phyloP scores from a whole-genome alignment of 2,329 filamentous ascomycete genomes.

The Ascochyta pisi region DNA sequence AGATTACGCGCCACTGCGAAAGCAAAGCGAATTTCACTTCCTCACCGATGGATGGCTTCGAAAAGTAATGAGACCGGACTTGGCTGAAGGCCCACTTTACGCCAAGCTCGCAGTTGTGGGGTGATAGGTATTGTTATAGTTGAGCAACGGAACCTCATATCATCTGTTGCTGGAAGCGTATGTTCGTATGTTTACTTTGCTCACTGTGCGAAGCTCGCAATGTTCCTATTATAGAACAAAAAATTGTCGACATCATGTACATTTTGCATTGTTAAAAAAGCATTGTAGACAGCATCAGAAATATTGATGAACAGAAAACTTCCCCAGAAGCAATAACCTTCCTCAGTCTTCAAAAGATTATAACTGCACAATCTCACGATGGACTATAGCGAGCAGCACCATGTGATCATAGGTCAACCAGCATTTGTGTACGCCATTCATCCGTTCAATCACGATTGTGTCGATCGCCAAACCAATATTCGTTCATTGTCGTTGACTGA shows the following conservation, averaged over 20 bases:
- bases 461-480: background rate
- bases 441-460: background rate
- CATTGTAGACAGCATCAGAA: background rate
- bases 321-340: background rate
- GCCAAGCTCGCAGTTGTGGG: background rate
- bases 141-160: background rate
- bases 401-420: background rate
- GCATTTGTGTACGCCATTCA: constrained; percentile 18
- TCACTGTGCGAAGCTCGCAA: background rate
- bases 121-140: background rate
- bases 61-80: constrained; percentile 4
- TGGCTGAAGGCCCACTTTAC: background rate
- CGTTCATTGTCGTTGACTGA: background rate
- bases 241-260: background rate
- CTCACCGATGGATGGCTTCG: constrained; percentile 22
- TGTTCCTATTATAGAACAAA: background rate
- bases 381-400: background rate
- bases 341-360: background rate
- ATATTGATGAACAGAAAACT: background rate
- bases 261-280: background rate
- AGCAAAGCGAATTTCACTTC: constrained; percentile 35
- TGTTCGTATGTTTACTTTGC: background rate
- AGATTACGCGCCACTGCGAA: constrained; percentile 28
- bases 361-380: background rate
- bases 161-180: background rate